Evolutionary conservation across 2,329 filamentous ascomycete genomes (phyloP).

Genomic region (Dactylellina parvicollis): DNA sequence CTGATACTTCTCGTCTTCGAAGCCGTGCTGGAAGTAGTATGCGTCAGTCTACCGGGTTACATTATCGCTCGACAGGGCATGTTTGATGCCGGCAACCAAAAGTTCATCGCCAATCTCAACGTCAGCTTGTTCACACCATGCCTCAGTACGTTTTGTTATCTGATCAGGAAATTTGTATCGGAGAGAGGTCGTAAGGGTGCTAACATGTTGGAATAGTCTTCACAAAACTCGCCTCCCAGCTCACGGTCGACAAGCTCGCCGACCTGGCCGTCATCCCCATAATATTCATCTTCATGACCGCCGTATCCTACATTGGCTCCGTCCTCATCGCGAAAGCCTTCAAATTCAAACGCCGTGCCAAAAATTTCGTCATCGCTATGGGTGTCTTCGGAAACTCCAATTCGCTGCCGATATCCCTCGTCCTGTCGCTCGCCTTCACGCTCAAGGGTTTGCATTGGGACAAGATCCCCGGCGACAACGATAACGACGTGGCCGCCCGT

Average conservation of each 20-base stretch:
- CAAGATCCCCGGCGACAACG: constrained; percentile 87
- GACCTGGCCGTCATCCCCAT: constrained; percentile 94
- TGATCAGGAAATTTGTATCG: neutral
- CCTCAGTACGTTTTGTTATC: constrained; percentile 72
- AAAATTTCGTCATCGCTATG: constrained; percentile 97
- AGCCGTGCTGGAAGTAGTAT: constrained; percentile 93
- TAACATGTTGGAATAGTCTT: constrained; percentile 72
- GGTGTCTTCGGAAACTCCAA: constrained; percentile 94
- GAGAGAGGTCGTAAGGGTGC: no score
- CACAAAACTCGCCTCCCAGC: constrained; percentile 92
- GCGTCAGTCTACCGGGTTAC: constrained; percentile 92
- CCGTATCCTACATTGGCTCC: constrained; percentile 84
- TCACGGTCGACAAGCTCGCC: constrained; percentile 87
- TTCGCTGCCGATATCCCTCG: constrained; percentile 93
- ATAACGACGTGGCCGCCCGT: constrained; percentile 90
- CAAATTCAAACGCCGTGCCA: constrained; percentile 81
- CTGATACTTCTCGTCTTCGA: constrained; percentile 88
- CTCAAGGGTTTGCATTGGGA: constrained; percentile 93
- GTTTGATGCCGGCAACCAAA: constrained; percentile 95
- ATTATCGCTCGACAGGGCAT: constrained; percentile 88
- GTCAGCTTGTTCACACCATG: constrained; percentile 96
- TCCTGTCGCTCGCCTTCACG: constrained; percentile 92
- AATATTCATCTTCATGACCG: constrained; percentile 88
- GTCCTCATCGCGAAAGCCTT: constrained; percentile 76
- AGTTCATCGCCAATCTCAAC: constrained; percentile 95